Evolutionary conservation across 805 yeast species (phyloP), one percentile per base, ranked within the genome.

Genomic region (Debaryomyces maramus): DNA sequence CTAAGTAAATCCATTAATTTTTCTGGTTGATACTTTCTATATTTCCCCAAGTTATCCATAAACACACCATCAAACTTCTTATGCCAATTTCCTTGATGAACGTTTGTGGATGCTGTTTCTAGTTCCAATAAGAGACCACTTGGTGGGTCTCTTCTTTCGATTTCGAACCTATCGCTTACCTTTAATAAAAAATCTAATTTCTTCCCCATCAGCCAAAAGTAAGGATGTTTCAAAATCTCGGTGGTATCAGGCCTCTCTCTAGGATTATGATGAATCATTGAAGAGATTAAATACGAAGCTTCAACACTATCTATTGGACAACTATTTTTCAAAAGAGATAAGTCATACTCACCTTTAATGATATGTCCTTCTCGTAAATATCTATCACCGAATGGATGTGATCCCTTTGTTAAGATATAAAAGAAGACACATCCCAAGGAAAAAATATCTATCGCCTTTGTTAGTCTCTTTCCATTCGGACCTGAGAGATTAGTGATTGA

Each of bases 321-420:
- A 50, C 40, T 71, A 18, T 41, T 55, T 8, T 72, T 67, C 18
- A 87, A 60, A n/a, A 66, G 60, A 4, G 70, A 65, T 32, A 83
- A 60, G 44, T 73, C 69, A 57, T 68, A 82, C 13, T 75, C 72
- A 13, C 84, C 85, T 49, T 78, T 81, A 44, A 88, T 78, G 13
- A 93, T 89, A 54, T 93, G 90, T 9, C 86, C 93, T 54, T 93
- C 98, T 39, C 99, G 74, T 52, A 83, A 59, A 53, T 88, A 88
- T 34, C 88, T 70, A 53, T 86, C 93, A n/a, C 99, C 99, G 67
- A 87, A 93, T 4, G 99, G 99, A 69, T 93, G 99, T 6, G 62
- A 57, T 0, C 99, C 98, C 11, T 78, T 78, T 0, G 96, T 75
- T 26, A 93, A 63, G 28, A 90, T 84, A 55, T 89, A 93, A 58